Evolutionary conservation across 257 asterid species (phyloP).

Genomic region (Nemophila menziesii): DNA sequence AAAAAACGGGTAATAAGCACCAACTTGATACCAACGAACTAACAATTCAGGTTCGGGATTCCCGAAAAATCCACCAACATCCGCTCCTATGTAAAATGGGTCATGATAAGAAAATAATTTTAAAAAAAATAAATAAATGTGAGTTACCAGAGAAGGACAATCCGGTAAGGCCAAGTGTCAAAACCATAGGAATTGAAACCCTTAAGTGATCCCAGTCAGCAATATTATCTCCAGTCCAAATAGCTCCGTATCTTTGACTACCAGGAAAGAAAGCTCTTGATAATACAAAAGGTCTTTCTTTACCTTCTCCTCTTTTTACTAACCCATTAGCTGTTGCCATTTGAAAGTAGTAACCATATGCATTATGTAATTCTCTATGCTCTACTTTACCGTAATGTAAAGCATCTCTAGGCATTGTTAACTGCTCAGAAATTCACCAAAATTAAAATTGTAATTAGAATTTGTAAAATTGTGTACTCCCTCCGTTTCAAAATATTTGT

Average conservation of each 20-base stretch:
- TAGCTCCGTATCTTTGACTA: slow-evolving; percentile 86
- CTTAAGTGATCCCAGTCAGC: slow-evolving; percentile 97
- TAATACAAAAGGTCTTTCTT: slow-evolving; percentile 90
- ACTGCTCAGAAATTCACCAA: slow-evolving; percentile 40
- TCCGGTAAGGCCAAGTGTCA: slow-evolving; percentile 88
- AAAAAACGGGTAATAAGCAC: slow-evolving; percentile 94
- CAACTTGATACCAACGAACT: slow-evolving; percentile 98
- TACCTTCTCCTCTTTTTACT: slow-evolving; percentile 64
- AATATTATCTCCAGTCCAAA: slow-evolving; percentile 95
- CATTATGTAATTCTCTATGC: slow-evolving; percentile 92
- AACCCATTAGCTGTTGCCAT: slow-evolving; percentile 96
- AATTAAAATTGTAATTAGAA: too few relatives aligned
- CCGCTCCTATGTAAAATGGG: slow-evolving; percentile 52
- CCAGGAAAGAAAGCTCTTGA: slow-evolving; percentile 95
- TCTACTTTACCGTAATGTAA: slow-evolving; percentile 77
- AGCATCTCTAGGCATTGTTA: slow-evolving; percentile 92
- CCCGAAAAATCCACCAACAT: slow-evolving; percentile 97
- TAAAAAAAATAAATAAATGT: slow-evolving; percentile 7
- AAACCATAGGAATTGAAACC: slow-evolving; percentile 88
- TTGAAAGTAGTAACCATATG: slow-evolving; percentile 91
- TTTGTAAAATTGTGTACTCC: too few relatives aligned
- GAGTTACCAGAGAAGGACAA: slow-evolving; percentile 73
- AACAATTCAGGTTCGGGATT: slow-evolving; percentile 83
- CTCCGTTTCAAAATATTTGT: too few relatives aligned
- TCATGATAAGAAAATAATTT: slow-evolving; percentile 8